These are phyloP conservation scores for Mrakia gelida DNA, from an alignment of 768 basidiomycete species.

Conservation along the genomic window DNA sequence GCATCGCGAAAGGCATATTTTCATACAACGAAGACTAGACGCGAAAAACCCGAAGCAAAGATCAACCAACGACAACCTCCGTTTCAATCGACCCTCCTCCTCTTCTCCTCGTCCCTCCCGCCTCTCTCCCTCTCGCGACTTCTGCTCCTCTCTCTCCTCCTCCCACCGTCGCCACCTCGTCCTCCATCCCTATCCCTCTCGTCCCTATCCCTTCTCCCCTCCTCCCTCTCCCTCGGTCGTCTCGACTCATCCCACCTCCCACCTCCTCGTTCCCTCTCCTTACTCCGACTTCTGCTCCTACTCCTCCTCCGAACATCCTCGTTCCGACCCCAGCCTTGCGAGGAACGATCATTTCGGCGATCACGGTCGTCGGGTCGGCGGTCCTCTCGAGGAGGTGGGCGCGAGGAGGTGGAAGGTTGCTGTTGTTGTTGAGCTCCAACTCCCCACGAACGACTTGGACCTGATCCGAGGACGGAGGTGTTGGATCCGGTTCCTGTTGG, in stretches of 20 bases:
- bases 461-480: slow-evolving; percentile 27
- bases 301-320: slow-evolving; percentile 36
- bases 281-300: slow-evolving; percentile 36
- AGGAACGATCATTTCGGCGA: neutral
- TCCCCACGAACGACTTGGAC: slow-evolving; percentile 33
- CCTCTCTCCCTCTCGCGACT: slow-evolving; percentile 12
- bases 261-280: slow-evolving; percentile 24
- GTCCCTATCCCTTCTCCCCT: slow-evolving; percentile 20
- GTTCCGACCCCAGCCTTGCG: slow-evolving; percentile 9
- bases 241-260: slow-evolving; percentile 27
- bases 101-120: slow-evolving; percentile 22
- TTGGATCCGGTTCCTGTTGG: slow-evolving; percentile 28
- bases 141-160: slow-evolving; percentile 8
- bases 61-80: too few species aligned
- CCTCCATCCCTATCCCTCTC: neutral
- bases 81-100: slow-evolving; percentile 10
- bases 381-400: neutral
- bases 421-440: slow-evolving; percentile 24
- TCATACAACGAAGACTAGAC: too few species aligned
- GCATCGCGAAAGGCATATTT: too few species aligned
- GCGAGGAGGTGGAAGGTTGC: slow-evolving; percentile 10
- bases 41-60: too few species aligned
- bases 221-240: slow-evolving; percentile 26
- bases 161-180: neutral
- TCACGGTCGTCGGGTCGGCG: neutral